Evolutionary conservation across 75 land plant genomes (phyloP), one percentile per base, ranked within the genome.

Genomic region (Chamaecyparis obtusa): DNA sequence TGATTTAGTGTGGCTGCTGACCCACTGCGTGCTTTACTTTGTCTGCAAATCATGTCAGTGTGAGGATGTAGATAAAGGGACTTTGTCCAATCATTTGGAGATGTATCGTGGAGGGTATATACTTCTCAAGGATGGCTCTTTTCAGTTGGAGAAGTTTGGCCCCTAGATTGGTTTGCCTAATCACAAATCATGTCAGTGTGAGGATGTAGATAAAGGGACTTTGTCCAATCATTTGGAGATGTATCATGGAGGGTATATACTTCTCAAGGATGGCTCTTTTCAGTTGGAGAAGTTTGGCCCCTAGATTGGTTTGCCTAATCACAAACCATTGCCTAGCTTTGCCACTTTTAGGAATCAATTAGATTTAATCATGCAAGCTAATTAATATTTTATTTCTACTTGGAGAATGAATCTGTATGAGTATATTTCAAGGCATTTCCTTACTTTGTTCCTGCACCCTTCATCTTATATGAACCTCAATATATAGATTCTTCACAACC

Each of bases 41-140:
- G 92, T 92, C 9, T 95, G 97, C 90, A 97, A 97, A 78, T 93
- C 98, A 2, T 89, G 90, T 43, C 98, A 95, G 88, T 94, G 89
- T 35, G 94, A 97, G 91, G 92, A 87, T 88, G 91, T 97, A 33
- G 98, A 97, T 88, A 91, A 95, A 87, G 80, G 88, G 24, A 82
- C 36, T 0, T 27, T 72, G 32, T 72, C 76, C 32, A 33, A 72
- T 72, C 76, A 72, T 13, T 33, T 72, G 76, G 76, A 72, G 13
- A 10, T 5, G 11, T 72, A 72, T 33, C 36, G 2, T 27, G 76
- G 76, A n/a, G 76, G 14, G 14, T 72, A 72, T 72, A 13, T 17
- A 21, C 60, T 19, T 19, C 17, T 55, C 60, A 56, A 56, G 24
- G 24, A 56, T 4, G 5, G 24, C 1, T 17, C 21, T 17, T 1